Base-by-base conservation (phyloP, 1,284 basidiomycete species). In the Lignosus rhinocerotis region DNA sequence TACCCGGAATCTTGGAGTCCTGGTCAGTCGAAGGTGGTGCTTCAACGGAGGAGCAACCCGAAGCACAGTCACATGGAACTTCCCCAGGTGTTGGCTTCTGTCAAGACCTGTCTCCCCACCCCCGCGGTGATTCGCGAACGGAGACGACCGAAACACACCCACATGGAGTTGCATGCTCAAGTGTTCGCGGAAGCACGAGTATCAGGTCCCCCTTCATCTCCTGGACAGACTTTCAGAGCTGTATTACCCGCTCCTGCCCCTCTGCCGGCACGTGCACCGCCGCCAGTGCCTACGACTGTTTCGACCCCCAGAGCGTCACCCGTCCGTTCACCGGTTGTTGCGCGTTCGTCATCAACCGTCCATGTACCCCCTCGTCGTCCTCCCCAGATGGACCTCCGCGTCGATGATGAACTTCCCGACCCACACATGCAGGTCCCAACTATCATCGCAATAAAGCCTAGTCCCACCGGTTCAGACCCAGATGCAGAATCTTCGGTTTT, bases 1-100 rank as follows among this genome's bases (percentile, higher is more conserved):
- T 82, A 82, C 51, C 79, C 81, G 21, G 50, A 69, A 1, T 53
- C 42, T 44, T 64, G 63, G 47, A 3, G 53, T 19, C 17, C 19
- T 17, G 25, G n/a, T 30, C 8, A n/a, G 2, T 45, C 43, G 25
- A 9, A 3, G 25, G 12, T 16, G 3, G 11, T 10, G 19, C 36
- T 39, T 39, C 36, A 11, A 14, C 21, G 39, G 47, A 50, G 34
- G 14, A 51, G 55, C 36, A 59, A 58, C 38, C 63, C 51, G 42
- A 49, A 53, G 39, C 42, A 42, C 51, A 66, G 59, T 25, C 67
- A 67, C 38, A 48, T 25, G 62, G 63, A 36, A 44, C 58, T 67
- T 2, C 63, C 62, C 7, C 63, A 68, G 41, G 63, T 68, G 5
- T 47, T 66, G 32, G 53, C 49, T n/a, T 47, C 39, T 14, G 41